Conservation (phyloP, 176 grass and related monocot genomes). For the Canna indica region DNA sequence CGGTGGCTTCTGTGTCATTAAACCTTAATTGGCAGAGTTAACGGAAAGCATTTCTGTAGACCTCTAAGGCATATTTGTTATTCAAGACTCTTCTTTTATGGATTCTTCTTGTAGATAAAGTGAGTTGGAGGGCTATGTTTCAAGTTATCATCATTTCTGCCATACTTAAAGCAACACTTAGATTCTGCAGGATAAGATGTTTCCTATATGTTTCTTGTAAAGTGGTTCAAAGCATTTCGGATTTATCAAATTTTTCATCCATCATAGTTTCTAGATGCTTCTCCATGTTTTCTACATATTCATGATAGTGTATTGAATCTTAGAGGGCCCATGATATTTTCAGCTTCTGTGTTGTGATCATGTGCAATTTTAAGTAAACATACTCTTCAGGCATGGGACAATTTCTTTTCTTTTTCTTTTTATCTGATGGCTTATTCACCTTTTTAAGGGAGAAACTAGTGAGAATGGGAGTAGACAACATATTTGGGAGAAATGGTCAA, state of each 20-base stretch:
- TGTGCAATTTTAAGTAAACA: neutral
- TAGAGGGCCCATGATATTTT: neutral
- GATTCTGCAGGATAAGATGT: neutral
- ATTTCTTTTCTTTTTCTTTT: too few species aligned
- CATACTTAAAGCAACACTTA: neutral
- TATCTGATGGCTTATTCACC: conserved; percentile 30
- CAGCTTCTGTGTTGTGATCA: neutral
- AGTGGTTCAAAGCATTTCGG: neutral
- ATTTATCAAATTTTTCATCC: neutral
- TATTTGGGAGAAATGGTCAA: conserved; percentile 98
- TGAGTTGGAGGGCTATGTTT: neutral
- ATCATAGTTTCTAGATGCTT: neutral
- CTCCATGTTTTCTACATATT: neutral
- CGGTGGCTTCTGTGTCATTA: neutral
- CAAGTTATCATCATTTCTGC: neutral
- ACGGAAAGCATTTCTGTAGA: neutral
- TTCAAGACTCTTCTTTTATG: neutral
- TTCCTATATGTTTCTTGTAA: neutral
- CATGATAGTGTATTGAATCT: neutral
- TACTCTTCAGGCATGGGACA: conserved; percentile 10
- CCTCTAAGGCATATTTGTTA: neutral
- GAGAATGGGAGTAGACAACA: conserved; percentile 69
- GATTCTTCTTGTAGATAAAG: neutral
- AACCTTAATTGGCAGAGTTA: neutral
- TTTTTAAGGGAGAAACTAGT: conserved; percentile 79